Evolutionary conservation across 208 protist species (phyloP).

Genomic region (Lotmaria passim): DNA sequence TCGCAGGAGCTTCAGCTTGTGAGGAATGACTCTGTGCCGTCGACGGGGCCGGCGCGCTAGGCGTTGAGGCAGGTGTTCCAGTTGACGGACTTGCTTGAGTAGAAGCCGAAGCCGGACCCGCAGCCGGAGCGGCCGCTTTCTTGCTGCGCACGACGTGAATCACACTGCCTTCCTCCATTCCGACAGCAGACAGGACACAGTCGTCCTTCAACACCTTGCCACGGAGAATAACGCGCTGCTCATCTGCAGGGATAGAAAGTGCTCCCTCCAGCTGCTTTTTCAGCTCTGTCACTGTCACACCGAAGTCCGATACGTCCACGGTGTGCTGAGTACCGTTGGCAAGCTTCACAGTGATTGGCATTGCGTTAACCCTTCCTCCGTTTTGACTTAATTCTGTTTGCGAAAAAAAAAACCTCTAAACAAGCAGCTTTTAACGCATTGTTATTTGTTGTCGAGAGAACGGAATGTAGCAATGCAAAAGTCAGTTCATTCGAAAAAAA

Average conservation of each 20-base stretch:
- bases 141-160: constrained; percentile 88
- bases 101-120: no score
- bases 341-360: constrained; percentile 85
- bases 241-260: constrained; percentile 75
- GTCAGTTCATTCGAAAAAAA: not conserved
- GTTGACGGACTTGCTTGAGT: constrained; percentile 17
- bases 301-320: constrained; percentile 76
- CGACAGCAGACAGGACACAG: constrained; percentile 69
- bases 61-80: constrained; percentile 11
- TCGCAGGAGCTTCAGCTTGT: constrained; percentile 23
- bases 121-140: constrained; percentile 33
- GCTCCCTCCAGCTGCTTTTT: constrained; percentile 56
- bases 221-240: constrained; percentile 83
- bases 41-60: constrained; percentile 3
- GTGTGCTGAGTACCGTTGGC: constrained; percentile 73
- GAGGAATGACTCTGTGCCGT: constrained; percentile 10
- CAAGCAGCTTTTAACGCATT: not conserved
- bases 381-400: not conserved
- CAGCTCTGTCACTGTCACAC: constrained; percentile 71
- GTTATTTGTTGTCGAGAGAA: not conserved
- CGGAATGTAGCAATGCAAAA: not conserved
- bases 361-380: no score
- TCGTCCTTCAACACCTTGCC: constrained; percentile 90
- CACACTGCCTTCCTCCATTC: constrained; percentile 79
- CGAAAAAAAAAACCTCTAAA: constrained; percentile 34